Conservation (phyloP, 441 rosid genomes). For the Adansonia grandidieri region DNA sequence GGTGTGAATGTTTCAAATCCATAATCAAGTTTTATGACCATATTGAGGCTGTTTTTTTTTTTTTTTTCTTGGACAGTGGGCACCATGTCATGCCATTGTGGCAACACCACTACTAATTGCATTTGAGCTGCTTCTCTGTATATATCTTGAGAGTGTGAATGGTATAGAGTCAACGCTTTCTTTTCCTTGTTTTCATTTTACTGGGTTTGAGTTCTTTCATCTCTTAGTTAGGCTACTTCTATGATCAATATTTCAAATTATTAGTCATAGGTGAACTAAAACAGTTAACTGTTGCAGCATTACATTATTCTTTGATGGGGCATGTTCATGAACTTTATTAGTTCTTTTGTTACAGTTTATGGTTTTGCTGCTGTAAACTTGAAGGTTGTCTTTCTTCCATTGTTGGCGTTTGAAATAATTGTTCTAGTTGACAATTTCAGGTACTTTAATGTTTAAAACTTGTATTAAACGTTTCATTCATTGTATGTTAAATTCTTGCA, state of each 20-base stretch:
- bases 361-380: constrained; percentile 69
- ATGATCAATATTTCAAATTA: neutral
- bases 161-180: constrained; percentile 50
- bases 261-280: neutral
- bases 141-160: constrained; percentile 80
- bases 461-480: constrained; percentile 1
- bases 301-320: neutral
- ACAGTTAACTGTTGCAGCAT: neutral
- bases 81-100: constrained; percentile 95
- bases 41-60: constrained; percentile 17
- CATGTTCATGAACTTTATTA: constrained; percentile 21
- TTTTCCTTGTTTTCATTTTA: constrained; percentile 15
- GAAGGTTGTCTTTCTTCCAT: constrained; percentile 91
- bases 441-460: constrained; percentile 38
- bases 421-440: constrained; percentile 92
- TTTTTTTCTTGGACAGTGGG: constrained; percentile 77
- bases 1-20: constrained; percentile 12
- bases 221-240: neutral
- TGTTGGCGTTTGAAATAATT: constrained; percentile 72
- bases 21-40: constrained; percentile 23
- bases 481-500: neutral
- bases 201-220: constrained; percentile 6
- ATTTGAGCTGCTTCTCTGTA: constrained; percentile 94
- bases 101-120: constrained; percentile 93
- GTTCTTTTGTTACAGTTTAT: constrained; percentile 46